Evolutionary conservation across 257 asterid genomes (phyloP).

Genomic region (Mentha longifolia): DNA sequence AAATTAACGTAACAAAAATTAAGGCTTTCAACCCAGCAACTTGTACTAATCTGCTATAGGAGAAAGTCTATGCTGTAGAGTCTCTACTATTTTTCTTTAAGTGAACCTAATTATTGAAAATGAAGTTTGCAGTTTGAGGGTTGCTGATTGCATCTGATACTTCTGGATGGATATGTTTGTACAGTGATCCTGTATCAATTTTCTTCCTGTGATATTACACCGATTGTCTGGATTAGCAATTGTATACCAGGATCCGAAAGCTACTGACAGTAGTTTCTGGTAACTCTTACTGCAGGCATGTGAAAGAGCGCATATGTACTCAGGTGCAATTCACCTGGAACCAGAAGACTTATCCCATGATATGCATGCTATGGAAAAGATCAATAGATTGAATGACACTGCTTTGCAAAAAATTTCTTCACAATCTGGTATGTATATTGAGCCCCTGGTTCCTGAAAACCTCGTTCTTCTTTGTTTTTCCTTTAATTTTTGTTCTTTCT

Average conservation of each 20-base stretch:
- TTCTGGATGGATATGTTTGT: slow-evolving; percentile 11
- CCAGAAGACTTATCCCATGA: slow-evolving; percentile 32
- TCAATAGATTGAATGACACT: slow-evolving; percentile 58
- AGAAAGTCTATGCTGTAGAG: neutral
- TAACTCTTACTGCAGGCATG: slow-evolving; percentile 59
- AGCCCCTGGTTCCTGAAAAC: slow-evolving; percentile 24
- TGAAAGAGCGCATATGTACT: slow-evolving; percentile 63
- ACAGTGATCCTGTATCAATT: neutral
- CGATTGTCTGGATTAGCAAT: slow-evolving; percentile 9
- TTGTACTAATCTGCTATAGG: neutral
- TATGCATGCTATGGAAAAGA: slow-evolving; percentile 44
- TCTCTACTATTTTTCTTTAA: neutral
- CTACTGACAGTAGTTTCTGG: slow-evolving; percentile 18
- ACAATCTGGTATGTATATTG: slow-evolving; percentile 58
- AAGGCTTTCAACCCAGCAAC: slow-evolving; percentile 1
- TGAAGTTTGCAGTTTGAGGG: slow-evolving; percentile 3
- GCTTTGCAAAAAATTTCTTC: slow-evolving; percentile 60
- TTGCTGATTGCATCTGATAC: slow-evolving; percentile 17
- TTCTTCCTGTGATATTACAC: slow-evolving; percentile 2
- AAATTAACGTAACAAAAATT: neutral
- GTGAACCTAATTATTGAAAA: slow-evolving; percentile 10
- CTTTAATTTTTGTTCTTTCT: slow-evolving; percentile 5
- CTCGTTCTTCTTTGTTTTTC: slow-evolving; percentile 1
- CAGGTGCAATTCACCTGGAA: slow-evolving; percentile 38
- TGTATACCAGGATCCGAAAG: neutral